phyloP scores from a whole-genome alignment of 2,329 filamentous ascomycete species.

The Aspergillus sergii region DNA sequence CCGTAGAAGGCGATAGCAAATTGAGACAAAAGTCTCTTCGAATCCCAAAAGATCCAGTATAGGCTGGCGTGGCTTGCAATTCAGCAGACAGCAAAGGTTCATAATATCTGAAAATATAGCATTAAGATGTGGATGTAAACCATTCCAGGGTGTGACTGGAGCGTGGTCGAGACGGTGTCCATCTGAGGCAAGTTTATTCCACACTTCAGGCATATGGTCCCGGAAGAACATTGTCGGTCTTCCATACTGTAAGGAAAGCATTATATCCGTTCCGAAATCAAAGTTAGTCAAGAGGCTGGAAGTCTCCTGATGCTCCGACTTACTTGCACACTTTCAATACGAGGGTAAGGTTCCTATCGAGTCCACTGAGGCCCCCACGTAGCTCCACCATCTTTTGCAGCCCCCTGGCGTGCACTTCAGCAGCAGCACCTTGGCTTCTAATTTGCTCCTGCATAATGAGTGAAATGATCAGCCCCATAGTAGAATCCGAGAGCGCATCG shows the following conservation, averaged over 20 bases:
- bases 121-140: slow-evolving; percentile 7
- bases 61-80: neutral
- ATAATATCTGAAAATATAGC: slow-evolving; percentile 4
- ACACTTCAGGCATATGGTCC: slow-evolving; percentile 9
- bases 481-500: slow-evolving; percentile 15
- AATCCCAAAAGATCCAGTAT: slow-evolving; percentile 7
- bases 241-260: slow-evolving; percentile 7
- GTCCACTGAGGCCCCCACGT: neutral
- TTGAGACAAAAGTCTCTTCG: slow-evolving; percentile 12
- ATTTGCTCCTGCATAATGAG: no score
- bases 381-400: no score
- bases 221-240: slow-evolving; percentile 16
- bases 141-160: neutral
- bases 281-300: neutral
- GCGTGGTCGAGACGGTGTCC: neutral
- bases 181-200: neutral
- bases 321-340: slow-evolving; percentile 17
- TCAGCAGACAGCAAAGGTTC: slow-evolving; percentile 6
- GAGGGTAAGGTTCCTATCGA: slow-evolving; percentile 11
- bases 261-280: slow-evolving; percentile 1
- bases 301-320: neutral
- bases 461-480: slow-evolving; percentile 11
- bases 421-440: no score
- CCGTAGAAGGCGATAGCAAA: slow-evolving; percentile 12
- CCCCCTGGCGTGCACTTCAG: no score